Conservation (phyloP, 345 rosid genomes). For the Aquilaria yunnanensis region DNA sequence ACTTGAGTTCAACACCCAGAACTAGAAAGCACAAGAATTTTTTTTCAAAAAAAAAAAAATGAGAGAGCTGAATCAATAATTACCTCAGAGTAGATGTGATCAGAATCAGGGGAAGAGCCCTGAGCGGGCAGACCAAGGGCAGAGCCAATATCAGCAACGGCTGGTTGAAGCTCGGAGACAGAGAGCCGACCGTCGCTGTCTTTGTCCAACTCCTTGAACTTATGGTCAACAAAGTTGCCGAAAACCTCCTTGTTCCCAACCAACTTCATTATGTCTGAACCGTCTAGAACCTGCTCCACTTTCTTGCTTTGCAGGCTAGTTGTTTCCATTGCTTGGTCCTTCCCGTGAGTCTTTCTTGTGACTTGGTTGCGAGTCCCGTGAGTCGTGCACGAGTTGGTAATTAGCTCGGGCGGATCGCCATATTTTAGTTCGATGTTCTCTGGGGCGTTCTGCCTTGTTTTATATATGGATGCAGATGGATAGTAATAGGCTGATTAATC, state of each 20-base stretch:
- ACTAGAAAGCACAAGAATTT: neutral
- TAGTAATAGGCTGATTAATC: neutral
- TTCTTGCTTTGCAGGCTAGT: constrained; percentile 16
- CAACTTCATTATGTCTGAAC: constrained; percentile 85
- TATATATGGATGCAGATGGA: neutral
- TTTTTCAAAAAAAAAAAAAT: neutral
- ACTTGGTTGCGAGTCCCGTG: constrained; percentile 25
- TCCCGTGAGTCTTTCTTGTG: constrained; percentile 17
- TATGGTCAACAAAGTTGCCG: constrained; percentile 64
- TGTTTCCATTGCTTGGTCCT: constrained; percentile 26
- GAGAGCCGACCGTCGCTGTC: constrained; percentile 85
- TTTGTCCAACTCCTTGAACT: constrained; percentile 69
- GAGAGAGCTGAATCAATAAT: neutral
- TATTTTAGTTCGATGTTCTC: neutral
- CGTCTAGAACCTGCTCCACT: constrained; percentile 61
- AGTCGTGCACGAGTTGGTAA: constrained; percentile 22
- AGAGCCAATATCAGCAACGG: constrained; percentile 91
- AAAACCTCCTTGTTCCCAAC: constrained; percentile 82
- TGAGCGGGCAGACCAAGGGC: constrained; percentile 87
- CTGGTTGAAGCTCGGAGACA: constrained; percentile 80
- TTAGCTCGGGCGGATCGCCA: too few relatives aligned
- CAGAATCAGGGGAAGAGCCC: constrained; percentile 78
- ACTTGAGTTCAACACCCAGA: too few relatives aligned
- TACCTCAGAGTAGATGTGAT: constrained; percentile 85
- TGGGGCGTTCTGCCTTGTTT: neutral